Base-by-base conservation (phyloP, 106 monocot species). In the Dendrobium catenatum region DNA sequence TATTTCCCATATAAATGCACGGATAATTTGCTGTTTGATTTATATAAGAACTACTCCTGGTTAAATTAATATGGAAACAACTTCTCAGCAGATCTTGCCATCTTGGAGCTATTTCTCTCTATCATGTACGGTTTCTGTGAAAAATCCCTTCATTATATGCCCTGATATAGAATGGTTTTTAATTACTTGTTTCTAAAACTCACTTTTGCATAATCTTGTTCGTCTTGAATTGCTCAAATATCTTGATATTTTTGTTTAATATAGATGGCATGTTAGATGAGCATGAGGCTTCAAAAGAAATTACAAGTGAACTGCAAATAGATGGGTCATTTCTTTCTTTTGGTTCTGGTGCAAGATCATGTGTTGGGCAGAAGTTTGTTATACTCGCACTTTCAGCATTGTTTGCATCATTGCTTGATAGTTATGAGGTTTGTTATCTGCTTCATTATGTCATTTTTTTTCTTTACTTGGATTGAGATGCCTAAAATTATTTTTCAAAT, bases 331-430 rank as follows among this genome's bases (percentile, higher is more conserved):
- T 90, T 85, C 88, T 93, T 88, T 81, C 90, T 75, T 93, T 93
- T 90, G 93, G 93, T 15, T 84, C 68, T 85, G 90, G 93, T 37
- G 46, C 81, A 77, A 84, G 93, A 49, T 83, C 88, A 67, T 93
- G 93, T 75, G 59, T 90, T 85, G 93, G 93, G 20, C 88, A 93
- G 79, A 83, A 83, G 42, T 88, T 83, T 80, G 83, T 80, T 29
- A 72, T 88, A 78, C 82, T 85, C 78, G 86, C 68, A 55, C 86
- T 88, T 79, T 49, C 93, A 79, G 73, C 81, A 43, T 47, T 88
- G 46, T 76, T 90, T 80, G 93, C 90, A 82, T 85, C 68, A 68
- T 83, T 90, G 79, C 78, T 90, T 79, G 73, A 79, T 5, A 64
- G 80, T 15, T 93, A 85, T 79, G 86, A 93, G 93, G 93, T 90